A percentile compares a stretch with the other conserved stretches of the same genome.
These are phyloP conservation scores for Phytophthora vignae DNA, from an alignment of 352 stramenopile species.

Conservation along the genomic window DNA sequence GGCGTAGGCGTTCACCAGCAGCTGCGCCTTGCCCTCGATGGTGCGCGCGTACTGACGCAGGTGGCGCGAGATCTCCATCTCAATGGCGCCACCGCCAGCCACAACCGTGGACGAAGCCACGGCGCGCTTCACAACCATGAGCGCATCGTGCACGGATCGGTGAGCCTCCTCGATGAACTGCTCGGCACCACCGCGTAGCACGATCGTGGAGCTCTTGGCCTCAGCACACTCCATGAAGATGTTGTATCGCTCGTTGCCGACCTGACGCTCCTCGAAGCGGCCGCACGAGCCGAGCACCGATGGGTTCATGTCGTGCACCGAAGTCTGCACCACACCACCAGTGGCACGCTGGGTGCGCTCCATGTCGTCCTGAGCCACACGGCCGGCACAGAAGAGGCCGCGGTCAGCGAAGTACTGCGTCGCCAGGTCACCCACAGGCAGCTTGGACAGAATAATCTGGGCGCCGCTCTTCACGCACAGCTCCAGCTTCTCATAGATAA, in stretches of 20 bases:
- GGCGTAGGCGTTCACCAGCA: conserved; percentile 96
- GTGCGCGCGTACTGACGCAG: conserved; percentile 93
- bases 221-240: conserved; percentile 97
- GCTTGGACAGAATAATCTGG: conserved; percentile 98
- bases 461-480: conserved; percentile 92
- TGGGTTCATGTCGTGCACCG: conserved; percentile 92
- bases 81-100: conserved; percentile 92
- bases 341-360: conserved; percentile 96
- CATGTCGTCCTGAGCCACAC: conserved; percentile 97
- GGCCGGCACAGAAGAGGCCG: conserved; percentile 97
- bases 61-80: conserved; percentile 94
- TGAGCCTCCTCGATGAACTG: conserved; percentile 99
- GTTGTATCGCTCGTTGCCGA: conserved; percentile 99
- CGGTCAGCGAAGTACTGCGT: conserved; percentile 99
- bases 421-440: conserved; percentile 96
- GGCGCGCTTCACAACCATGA: conserved; percentile 99
- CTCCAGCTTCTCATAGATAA: conserved; percentile 99
- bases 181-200: conserved; percentile 97
- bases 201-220: conserved; percentile 96
- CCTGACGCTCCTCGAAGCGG: conserved; percentile 97
- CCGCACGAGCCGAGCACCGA: conserved; percentile 95
- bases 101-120: conserved; percentile 93
- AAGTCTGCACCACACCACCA: conserved; percentile 94
- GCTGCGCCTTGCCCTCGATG: conserved; percentile 98
- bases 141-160: conserved; percentile 97